Evolutionary conservation across 306 rosid species (phyloP).

Genomic region (Rosa persica): DNA sequence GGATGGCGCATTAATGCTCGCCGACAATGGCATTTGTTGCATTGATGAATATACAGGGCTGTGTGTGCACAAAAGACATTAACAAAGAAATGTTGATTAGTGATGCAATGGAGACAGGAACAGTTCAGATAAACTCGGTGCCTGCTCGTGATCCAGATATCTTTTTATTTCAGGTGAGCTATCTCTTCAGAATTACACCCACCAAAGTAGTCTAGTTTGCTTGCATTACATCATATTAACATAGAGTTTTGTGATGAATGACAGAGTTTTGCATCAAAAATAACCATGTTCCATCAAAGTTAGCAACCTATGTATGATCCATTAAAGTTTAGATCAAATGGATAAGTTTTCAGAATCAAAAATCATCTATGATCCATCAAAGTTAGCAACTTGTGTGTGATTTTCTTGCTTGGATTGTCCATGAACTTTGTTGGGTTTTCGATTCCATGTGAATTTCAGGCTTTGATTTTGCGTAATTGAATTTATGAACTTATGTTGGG

Average conservation of each 20-base stretch:
- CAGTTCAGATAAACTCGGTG: conserved; percentile 95
- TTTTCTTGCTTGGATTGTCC: too few relatives aligned
- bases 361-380: too few relatives aligned
- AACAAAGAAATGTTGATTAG: conserved; percentile 91
- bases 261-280: conserved; percentile 72
- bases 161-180: too few relatives aligned
- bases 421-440: too few relatives aligned
- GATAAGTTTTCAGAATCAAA: too few relatives aligned
- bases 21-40: conserved; percentile 96
- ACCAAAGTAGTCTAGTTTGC: background rate
- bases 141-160: conserved; percentile 99
- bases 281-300: too few relatives aligned
- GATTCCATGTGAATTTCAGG: too few relatives aligned
- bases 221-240: background rate
- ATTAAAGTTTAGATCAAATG: too few relatives aligned
- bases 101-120: conserved; percentile 97
- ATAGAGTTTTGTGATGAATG: background rate
- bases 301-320: too few relatives aligned
- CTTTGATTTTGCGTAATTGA: too few relatives aligned
- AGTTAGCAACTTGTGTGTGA: too few relatives aligned
- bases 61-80: conserved; percentile 88
- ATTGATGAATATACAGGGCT: conserved; percentile 93
- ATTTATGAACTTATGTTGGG: too few relatives aligned
- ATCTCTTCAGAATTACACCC: background rate
- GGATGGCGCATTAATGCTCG: conserved; percentile 99